phyloP scores from a whole-genome alignment of 2,329 filamentous ascomycete genomes.

The Uncinocarpus reesii region DNA sequence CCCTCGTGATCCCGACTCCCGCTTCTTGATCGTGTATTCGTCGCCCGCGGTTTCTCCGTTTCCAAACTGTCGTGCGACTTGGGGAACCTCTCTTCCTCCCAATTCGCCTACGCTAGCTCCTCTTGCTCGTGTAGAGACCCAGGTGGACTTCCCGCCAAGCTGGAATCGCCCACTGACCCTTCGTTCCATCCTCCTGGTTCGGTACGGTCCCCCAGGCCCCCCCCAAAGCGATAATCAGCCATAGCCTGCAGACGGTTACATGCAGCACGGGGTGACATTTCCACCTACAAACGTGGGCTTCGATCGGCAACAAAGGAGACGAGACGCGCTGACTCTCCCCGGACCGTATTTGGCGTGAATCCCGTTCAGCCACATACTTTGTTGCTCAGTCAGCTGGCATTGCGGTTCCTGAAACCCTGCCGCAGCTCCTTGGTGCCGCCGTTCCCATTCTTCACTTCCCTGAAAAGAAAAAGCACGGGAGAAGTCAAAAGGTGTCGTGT shows the following conservation, averaged over 20 bases:
- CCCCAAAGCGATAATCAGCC: neutral
- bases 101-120: neutral
- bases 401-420: slow-evolving; percentile 1
- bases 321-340: slow-evolving; percentile 7
- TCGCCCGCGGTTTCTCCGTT: slow-evolving; percentile 1
- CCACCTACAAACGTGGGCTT: slow-evolving; percentile 16
- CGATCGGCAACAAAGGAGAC: slow-evolving; percentile 16
- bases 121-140: neutral
- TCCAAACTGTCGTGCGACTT: slow-evolving; percentile 4
- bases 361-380: slow-evolving; percentile 8
- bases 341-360: slow-evolving; percentile 4
- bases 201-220: neutral
- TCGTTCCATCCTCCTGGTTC: slow-evolving; percentile 7
- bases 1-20: slow-evolving; percentile 10
- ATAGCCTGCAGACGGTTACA: slow-evolving; percentile 13
- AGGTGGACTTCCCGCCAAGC: slow-evolving; percentile 7
- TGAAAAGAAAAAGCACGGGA: neutral
- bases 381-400: slow-evolving; percentile 2
- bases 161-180: slow-evolving; percentile 2
- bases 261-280: slow-evolving; percentile 9
- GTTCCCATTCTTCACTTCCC: neutral
- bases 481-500: neutral
- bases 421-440: neutral
- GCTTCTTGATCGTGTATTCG: slow-evolving; percentile 6
- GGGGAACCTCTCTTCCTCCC: neutral